A percentile compares a stretch with the other conserved stretches of the same genome.
phyloP scores from a whole-genome alignment of 1,284 basidiomycete genomes.

The Ceratobasidium sp. region DNA sequence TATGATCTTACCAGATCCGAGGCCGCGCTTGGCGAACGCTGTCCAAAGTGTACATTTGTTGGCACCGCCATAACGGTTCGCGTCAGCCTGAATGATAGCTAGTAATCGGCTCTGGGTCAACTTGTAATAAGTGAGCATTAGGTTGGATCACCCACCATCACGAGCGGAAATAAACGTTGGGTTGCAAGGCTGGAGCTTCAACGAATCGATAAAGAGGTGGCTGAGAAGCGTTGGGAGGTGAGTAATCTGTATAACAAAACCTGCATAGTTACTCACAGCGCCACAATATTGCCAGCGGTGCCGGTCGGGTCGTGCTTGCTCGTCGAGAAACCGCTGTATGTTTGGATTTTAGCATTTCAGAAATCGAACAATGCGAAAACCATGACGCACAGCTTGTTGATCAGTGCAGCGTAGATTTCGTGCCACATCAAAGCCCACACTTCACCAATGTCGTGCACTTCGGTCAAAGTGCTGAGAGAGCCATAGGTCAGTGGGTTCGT shows the following conservation, averaged over 20 bases:
- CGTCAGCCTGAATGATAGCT: slow-evolving; percentile 46
- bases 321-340: slow-evolving; percentile 42
- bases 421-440: slow-evolving; percentile 46
- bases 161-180: slow-evolving; percentile 45
- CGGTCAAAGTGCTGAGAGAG: slow-evolving; percentile 25
- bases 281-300: slow-evolving; percentile 46
- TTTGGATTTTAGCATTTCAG: not conserved
- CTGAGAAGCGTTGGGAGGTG: not conserved
- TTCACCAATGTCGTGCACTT: slow-evolving; percentile 44
- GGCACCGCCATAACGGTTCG: slow-evolving; percentile 46
- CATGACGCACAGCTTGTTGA: slow-evolving; percentile 35
- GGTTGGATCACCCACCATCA: slow-evolving; percentile 16
- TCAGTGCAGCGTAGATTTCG: slow-evolving; percentile 42
- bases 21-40: slow-evolving; percentile 9
- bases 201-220: slow-evolving; percentile 39
- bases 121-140: not conserved
- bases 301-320: slow-evolving; percentile 21
- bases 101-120: not conserved
- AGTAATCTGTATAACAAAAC: not conserved
- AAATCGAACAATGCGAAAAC: not conserved
- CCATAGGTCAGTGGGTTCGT: slow-evolving; percentile 41
- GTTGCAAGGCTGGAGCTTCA: slow-evolving; percentile 47
- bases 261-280: slow-evolving; percentile 7
- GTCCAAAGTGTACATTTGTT: slow-evolving; percentile 47
- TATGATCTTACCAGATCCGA: slow-evolving; percentile 12